Conservation (phyloP, 495 filamentous ascomycete genomes). For the Neurospora pannonica region DNA sequence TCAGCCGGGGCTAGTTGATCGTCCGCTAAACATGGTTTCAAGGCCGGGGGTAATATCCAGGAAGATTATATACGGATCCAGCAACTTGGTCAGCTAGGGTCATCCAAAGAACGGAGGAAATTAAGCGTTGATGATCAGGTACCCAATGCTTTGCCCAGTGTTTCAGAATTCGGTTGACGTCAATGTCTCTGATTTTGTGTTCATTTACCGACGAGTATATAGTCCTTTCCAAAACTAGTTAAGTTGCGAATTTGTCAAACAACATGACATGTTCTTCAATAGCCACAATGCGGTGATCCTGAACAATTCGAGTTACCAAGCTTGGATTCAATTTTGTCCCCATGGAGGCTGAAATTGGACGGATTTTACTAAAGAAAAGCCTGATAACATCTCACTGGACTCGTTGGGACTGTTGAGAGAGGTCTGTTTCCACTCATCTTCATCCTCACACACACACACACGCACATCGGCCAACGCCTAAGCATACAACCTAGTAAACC, state of each 20-base stretch:
- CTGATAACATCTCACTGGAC: not conserved
- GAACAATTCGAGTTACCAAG: not conserved
- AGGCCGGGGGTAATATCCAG: not conserved
- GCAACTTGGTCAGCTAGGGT: not conserved
- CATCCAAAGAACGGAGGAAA: not conserved
- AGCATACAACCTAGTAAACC: conserved; percentile 59
- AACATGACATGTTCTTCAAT: not conserved
- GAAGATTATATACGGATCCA: not conserved
- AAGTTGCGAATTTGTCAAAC: not conserved
- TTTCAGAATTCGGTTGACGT: not conserved
- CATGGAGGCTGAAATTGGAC: not conserved
- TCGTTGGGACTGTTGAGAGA: not conserved
- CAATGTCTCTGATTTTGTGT: not conserved
- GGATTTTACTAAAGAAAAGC: not conserved
- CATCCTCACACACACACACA: not conserved
- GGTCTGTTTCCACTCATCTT: not conserved
- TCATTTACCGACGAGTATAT: not conserved
- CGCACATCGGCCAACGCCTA: not conserved
- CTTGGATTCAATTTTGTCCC: not conserved
- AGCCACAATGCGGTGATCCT: not conserved
- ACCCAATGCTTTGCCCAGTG: not conserved
- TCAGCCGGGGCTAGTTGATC: not conserved
- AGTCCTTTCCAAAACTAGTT: not conserved
- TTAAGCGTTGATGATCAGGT: not conserved
- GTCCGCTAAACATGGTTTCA: not conserved